Percentiles rank a stretch among this genome's conserved stretches.
These are phyloP conservation scores for Kockovaella imperatae DNA, from an alignment of 768 basidiomycete genomes.

Conservation along the genomic window DNA sequence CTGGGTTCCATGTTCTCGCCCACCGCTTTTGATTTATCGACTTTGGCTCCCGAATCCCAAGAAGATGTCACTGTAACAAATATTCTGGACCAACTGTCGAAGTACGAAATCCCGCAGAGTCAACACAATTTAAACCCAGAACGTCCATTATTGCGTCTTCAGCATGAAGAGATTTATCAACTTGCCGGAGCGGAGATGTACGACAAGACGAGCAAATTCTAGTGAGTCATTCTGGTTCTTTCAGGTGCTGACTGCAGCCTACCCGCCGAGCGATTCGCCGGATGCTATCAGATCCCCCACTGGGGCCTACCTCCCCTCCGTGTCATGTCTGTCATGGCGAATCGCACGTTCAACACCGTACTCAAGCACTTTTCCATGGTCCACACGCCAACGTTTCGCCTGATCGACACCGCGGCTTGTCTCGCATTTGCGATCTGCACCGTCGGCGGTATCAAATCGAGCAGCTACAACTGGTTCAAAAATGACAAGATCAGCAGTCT, in stretches of 20 bases:
- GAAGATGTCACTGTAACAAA: constrained; percentile 6
- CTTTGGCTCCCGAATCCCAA: constrained; percentile 1
- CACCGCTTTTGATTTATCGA: constrained; percentile 14
- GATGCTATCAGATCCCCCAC: constrained; percentile 44
- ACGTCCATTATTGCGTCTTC: constrained; percentile 37
- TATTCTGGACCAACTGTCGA: constrained; percentile 25
- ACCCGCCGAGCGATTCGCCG: constrained; percentile 39
- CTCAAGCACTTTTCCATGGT: constrained; percentile 45
- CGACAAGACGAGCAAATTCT: constrained; percentile 38
- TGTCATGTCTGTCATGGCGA: constrained; percentile 43
- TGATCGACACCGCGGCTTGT: constrained; percentile 41
- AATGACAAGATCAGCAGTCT: background rate
- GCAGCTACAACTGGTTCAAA: background rate
- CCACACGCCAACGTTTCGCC: constrained; percentile 45
- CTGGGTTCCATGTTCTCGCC: constrained; percentile 31
- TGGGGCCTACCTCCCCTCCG: constrained; percentile 43
- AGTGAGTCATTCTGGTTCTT: constrained; percentile 17
- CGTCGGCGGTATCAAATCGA: constrained; percentile 33
- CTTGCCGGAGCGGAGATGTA: constrained; percentile 25
- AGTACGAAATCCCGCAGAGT: constrained; percentile 26
- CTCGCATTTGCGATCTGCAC: constrained; percentile 47
- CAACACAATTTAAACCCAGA: constrained; percentile 36
- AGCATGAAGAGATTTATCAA: constrained; percentile 5
- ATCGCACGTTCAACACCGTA: constrained; percentile 41
- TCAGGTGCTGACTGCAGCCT: constrained; percentile 11